Conservation (phyloP, 257 asterid genomes). For the Solanum commersonii region DNA sequence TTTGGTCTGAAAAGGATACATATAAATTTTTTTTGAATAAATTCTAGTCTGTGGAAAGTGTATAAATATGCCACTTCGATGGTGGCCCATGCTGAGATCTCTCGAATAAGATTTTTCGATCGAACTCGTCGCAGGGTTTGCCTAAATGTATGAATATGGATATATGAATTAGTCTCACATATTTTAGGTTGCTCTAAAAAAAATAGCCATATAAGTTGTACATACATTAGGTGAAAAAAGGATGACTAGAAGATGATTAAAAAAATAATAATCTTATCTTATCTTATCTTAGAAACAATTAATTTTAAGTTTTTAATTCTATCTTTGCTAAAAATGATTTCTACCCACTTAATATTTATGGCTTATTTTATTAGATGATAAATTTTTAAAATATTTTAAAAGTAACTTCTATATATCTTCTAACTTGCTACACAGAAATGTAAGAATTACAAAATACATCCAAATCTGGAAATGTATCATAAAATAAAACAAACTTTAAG, state of each 20-base stretch:
- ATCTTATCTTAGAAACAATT: neutral
- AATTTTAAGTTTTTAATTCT: neutral
- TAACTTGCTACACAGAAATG: neutral
- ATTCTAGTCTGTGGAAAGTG: neutral
- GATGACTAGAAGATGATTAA: neutral
- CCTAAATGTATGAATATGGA: too few relatives aligned
- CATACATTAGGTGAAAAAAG: neutral
- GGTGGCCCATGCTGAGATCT: neutral
- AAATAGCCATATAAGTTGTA: neutral
- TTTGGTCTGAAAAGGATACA: neutral
- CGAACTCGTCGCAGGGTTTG: neutral
- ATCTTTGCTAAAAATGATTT: neutral
- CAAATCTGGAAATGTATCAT: neutral
- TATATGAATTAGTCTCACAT: neutral
- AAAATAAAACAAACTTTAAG: neutral
- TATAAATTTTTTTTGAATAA: neutral
- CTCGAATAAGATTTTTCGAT: neutral
- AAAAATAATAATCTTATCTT: too few relatives aligned
- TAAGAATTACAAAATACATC: neutral
- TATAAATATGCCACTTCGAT: neutral
- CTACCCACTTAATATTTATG: neutral
- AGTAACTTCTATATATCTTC: neutral
- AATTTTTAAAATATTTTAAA: neutral
- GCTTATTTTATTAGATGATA: neutral
- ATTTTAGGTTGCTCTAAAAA: neutral